Percentiles rank a stretch among this genome's conserved stretches.
Evolutionary conservation across 1,284 basidiomycete genomes (phyloP).

Genomic region (Naganishia sp.): DNA sequence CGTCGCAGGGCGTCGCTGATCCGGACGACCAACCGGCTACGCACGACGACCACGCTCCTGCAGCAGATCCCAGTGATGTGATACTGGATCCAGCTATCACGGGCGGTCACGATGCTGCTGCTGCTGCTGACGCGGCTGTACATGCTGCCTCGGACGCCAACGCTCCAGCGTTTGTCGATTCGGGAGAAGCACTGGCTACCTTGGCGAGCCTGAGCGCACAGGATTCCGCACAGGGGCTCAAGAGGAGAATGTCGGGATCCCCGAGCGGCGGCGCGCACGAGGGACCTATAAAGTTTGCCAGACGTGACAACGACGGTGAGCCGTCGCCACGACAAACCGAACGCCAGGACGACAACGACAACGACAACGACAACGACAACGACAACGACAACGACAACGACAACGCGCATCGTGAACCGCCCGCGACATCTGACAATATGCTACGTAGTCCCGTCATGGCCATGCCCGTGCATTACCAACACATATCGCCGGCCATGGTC

Average conservation of each 20-base stretch:
- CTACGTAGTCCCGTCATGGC: constrained; percentile 24
- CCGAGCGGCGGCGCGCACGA: not conserved
- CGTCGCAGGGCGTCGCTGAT: constrained; percentile 4
- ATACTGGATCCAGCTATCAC: constrained; percentile 27
- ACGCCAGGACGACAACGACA: not conserved
- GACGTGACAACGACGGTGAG: not conserved
- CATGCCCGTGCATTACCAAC: constrained; percentile 25
- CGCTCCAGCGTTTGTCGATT: constrained; percentile 1
- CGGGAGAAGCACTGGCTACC: constrained; percentile 16
- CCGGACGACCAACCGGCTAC: constrained; percentile 1
- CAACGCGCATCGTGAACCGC: not conserved
- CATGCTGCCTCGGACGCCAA: not conserved
- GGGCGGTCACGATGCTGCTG: not conserved
- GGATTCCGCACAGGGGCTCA: constrained; percentile 7
- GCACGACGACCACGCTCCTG: not conserved
- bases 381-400: not conserved
- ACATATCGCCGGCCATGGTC: constrained; percentile 26
- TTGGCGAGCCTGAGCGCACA: constrained; percentile 20
- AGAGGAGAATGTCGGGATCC: constrained; percentile 26
- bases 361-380: not conserved
- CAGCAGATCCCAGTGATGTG: constrained; percentile 2
- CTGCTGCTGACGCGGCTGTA: not conserved
- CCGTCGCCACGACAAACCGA: not conserved
- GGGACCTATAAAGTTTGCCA: constrained; percentile 5
- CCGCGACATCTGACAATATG: constrained; percentile 18